Conservation (phyloP, 331 rosid species). For the Quercus phellos region DNA sequence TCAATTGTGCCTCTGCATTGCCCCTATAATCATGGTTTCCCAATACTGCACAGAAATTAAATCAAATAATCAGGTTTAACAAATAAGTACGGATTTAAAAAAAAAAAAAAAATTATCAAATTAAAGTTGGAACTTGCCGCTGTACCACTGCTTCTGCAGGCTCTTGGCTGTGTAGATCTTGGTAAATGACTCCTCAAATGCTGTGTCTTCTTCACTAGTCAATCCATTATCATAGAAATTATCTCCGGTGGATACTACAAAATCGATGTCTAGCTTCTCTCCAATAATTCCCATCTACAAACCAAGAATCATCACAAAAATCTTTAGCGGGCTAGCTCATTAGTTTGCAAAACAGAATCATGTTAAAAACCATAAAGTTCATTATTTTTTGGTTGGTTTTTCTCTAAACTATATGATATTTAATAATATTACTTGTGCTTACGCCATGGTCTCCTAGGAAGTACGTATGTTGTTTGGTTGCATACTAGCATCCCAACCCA, state of each 20-base stretch:
- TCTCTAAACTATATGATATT: background rate
- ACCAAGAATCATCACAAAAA: background rate
- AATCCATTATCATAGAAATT: slow-evolving; percentile 72
- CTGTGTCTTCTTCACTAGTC: slow-evolving; percentile 34
- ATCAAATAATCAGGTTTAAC: background rate
- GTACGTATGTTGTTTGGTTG: no score
- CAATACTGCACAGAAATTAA: slow-evolving; percentile 45
- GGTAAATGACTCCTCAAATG: slow-evolving; percentile 62
- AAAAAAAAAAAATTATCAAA: background rate
- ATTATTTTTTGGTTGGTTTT: background rate
- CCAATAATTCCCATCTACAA: slow-evolving; percentile 62
- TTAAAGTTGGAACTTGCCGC: slow-evolving; percentile 33
- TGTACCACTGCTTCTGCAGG: slow-evolving; percentile 70
- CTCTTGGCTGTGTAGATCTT: slow-evolving; percentile 52
- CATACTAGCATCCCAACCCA: background rate
- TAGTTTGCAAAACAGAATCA: background rate
- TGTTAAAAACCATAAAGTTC: background rate
- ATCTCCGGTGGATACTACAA: slow-evolving; percentile 69
- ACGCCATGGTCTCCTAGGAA: no score
- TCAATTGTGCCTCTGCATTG: slow-evolving; percentile 63
- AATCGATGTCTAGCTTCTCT: slow-evolving; percentile 55
- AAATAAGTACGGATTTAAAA: background rate
- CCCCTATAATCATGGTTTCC: slow-evolving; percentile 88
- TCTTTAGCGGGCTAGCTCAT: background rate
- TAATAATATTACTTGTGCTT: no score